These are phyloP conservation scores for Wallemia ichthyophaga DNA, from an alignment of 1,284 basidiomycete genomes.

Conservation along the genomic window DNA sequence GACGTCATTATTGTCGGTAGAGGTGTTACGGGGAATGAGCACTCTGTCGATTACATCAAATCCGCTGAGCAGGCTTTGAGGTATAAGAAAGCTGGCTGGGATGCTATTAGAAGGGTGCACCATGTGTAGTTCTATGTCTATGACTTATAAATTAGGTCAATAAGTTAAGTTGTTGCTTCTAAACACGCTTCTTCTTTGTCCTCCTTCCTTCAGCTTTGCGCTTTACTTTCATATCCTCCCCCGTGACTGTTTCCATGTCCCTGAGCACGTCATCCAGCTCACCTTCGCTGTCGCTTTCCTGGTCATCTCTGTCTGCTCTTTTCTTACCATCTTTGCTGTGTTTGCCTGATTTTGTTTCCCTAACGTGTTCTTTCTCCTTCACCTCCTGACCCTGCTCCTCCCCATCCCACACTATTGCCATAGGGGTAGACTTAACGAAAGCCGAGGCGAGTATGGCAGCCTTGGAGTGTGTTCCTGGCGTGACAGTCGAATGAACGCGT, in stretches of 20 bases:
- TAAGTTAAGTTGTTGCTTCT: background rate
- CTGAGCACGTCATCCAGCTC: background rate
- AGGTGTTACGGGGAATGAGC: slow-evolving; percentile 58
- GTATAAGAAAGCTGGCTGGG: slow-evolving; percentile 69
- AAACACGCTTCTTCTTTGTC: background rate
- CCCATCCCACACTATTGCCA: background rate
- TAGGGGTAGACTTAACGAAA: background rate
- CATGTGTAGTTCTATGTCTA: background rate
- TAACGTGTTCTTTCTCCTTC: no score
- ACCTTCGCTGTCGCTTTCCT: background rate
- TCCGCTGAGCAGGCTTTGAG: slow-evolving; percentile 33
- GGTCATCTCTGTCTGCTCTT: background rate
- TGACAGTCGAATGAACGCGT: background rate
- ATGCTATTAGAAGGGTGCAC: slow-evolving; percentile 37
- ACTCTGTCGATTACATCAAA: slow-evolving; percentile 25
- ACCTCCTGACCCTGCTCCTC: no score
- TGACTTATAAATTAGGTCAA: background rate
- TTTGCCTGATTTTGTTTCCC: no score
- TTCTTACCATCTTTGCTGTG: background rate
- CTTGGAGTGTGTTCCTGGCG: background rate
- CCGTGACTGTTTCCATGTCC: background rate
- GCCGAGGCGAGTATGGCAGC: background rate
- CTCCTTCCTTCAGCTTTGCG: background rate
- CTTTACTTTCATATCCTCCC: background rate
- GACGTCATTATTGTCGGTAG: slow-evolving; percentile 96